Percentiles rank a stretch among this genome's conserved stretches.
Conservation (phyloP, 805 yeast genomes). For the Monosporozyma unispora region DNA sequence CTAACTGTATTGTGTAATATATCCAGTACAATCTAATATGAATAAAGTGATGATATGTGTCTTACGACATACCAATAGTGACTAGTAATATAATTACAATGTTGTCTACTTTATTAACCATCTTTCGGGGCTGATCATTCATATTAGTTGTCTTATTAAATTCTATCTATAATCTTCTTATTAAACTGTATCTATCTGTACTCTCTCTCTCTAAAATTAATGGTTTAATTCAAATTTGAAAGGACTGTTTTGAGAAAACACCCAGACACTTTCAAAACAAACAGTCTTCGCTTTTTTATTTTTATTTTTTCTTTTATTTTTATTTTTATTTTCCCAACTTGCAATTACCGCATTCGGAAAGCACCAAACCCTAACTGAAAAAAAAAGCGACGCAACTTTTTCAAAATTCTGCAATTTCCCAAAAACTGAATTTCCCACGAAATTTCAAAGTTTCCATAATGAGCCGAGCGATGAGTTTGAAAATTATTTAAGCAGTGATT, state of each 20-base stretch:
- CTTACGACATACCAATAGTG: conserved; percentile 27
- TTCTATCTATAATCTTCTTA: not conserved
- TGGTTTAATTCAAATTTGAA: too few relatives aligned
- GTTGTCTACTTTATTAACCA: conserved; percentile 33
- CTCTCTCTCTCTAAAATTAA: too few relatives aligned
- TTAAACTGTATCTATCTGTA: not conserved
- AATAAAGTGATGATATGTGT: conserved; percentile 33
- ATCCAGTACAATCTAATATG: too few relatives aligned
- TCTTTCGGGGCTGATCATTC: conserved; percentile 38
- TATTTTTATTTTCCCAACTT: too few relatives aligned
- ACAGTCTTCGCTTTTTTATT: too few relatives aligned
- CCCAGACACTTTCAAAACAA: too few relatives aligned
- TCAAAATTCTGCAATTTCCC: not conserved
- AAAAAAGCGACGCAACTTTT: not conserved
- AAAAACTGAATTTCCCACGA: not conserved
- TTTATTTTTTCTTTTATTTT: too few relatives aligned
- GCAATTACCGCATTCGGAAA: too few relatives aligned
- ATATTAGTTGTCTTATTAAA: too few relatives aligned
- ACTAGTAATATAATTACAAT: conserved; percentile 29
- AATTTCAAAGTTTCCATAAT: not conserved
- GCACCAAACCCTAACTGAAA: not conserved
- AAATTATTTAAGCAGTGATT: not conserved
- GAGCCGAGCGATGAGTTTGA: not conserved
- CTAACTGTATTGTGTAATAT: too few relatives aligned
- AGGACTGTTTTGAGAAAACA: too few relatives aligned